Evolutionary conservation across 306 rosid species (phyloP).

Genomic region (Dalbergia cochinchinensis): DNA sequence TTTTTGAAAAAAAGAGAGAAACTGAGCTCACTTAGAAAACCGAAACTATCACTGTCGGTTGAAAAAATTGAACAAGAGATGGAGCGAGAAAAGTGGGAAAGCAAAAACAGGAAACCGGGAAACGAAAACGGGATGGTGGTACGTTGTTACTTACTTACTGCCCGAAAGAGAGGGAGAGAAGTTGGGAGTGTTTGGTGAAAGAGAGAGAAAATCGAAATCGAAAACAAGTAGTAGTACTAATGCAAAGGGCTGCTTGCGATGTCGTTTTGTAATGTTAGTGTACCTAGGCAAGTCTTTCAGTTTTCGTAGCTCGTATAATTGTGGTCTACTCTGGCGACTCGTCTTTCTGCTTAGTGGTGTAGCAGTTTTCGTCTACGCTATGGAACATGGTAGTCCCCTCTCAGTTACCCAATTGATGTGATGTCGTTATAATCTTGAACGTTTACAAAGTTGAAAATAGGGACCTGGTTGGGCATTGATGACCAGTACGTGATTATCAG

Average conservation of each 20-base stretch:
- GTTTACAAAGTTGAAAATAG: not conserved
- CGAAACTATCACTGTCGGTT: not conserved
- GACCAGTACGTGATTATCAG: not conserved
- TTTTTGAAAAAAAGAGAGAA: not conserved
- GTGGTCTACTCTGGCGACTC: constrained; percentile 69
- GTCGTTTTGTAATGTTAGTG: not conserved
- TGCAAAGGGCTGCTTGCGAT: not conserved
- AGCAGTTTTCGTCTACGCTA: constrained; percentile 38
- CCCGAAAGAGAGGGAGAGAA: not conserved
- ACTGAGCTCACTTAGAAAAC: constrained; percentile 8
- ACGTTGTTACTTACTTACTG: constrained; percentile 25
- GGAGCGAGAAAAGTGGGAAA: not conserved
- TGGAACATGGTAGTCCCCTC: constrained; percentile 21
- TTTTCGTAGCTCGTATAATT: constrained; percentile 28
- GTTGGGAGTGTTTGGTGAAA: constrained; percentile 44
- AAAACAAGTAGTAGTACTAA: not conserved
- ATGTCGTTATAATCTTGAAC: not conserved
- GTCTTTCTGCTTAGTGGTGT: not conserved
- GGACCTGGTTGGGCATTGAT: not conserved
- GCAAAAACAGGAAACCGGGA: constrained; percentile 43
- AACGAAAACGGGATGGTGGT: constrained; percentile 18
- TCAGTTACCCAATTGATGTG: not conserved
- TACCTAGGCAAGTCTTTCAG: constrained; percentile 16
- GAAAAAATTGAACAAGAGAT: constrained; percentile 27
- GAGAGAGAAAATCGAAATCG: constrained; percentile 49